Base-by-base conservation (phyloP, 345 rosid genomes). In the Melaleuca alternifolia region DNA sequence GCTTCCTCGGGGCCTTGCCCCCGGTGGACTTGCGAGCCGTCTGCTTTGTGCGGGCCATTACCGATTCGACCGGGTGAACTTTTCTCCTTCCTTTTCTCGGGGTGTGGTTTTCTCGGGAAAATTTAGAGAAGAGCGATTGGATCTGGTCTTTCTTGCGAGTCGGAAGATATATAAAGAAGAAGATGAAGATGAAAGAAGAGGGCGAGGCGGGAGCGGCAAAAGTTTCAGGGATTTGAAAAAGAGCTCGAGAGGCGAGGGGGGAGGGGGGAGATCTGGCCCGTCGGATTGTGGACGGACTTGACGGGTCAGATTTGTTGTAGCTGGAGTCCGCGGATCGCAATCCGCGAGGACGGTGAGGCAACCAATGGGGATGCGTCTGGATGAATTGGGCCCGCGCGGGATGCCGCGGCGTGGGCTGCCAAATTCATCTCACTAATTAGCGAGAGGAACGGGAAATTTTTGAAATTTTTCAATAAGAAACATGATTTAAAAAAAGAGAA, bases 1-100 rank as follows among this genome's bases (percentile, higher is more conserved):
- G 79, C 79, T 71, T 71, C 79, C 79, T 18, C 79, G 79, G 79
- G 79, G 79, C 79, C 79, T 71, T 71, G 26, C 79, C 79, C 3
- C 79, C 79, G 48, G 79, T 71, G 79, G 79, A 71, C 79, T 71
- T 71, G 48, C 79, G 79, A 3, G 79, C 79, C 48, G 79, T 71
- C 79, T 71, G 79, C 79, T 71, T 71, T 24, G 79, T 71, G 48
- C 79, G 79, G 20, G 79, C 79, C 79, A 71, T 71, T 5, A n/a
- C 79, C 48, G 26, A 10, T 10, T 48, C 48, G 26, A 10, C 5
- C 76, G 76, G 76, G 76, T 41, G 76, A 62, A 62, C 44, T 30
- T 62, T 62, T 18, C 44, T n/a, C 15, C 30, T 30, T 10, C 21
- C 11, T 12, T 61, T 30, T 62, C 75, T 28, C 18, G 8, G 75